These are phyloP conservation scores for Botrytis porri DNA, from an alignment of 2,329 filamentous ascomycete genomes.

Conservation along the genomic window DNA sequence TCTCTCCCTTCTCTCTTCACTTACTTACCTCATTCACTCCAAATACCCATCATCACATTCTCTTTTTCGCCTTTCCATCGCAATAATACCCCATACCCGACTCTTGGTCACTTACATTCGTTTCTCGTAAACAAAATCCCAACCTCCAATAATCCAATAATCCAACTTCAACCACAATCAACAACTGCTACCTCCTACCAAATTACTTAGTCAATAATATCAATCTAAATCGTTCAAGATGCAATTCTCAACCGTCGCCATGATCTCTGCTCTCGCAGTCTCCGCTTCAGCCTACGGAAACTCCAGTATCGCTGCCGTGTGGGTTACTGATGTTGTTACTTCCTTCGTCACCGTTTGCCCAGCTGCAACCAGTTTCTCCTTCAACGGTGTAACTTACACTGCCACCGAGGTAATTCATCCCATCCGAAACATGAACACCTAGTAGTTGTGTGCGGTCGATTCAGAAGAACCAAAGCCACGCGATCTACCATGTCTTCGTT, in stretches of 20 bases:
- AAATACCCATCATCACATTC: neutral
- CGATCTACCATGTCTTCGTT: neutral
- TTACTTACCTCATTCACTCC: neutral
- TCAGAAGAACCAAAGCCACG: neutral
- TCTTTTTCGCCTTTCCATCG: neutral
- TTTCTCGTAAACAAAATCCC: neutral
- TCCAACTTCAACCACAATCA: constrained; percentile 23
- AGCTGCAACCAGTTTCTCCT: constrained; percentile 46
- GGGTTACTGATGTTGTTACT: constrained; percentile 47
- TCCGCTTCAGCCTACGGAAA: constrained; percentile 32
- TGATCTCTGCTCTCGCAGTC: constrained; percentile 37
- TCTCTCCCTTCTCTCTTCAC: neutral
- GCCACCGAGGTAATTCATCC: constrained; percentile 45
- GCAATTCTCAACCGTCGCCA: constrained; percentile 40
- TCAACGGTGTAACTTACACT: constrained; percentile 48
- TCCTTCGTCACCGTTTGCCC: constrained; percentile 53
- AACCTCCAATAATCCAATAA: constrained; percentile 24
- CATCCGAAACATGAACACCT: neutral
- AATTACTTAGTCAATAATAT: constrained; percentile 29
- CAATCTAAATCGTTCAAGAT: constrained; percentile 39
- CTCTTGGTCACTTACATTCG: constrained; percentile 18
- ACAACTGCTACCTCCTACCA: constrained; percentile 19
- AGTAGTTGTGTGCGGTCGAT: neutral
- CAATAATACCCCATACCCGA: neutral
- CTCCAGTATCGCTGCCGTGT: constrained; percentile 42